phyloP scores from a whole-genome alignment of 2,329 filamentous ascomycete genomes.

The Bipolaris zeicola region DNA sequence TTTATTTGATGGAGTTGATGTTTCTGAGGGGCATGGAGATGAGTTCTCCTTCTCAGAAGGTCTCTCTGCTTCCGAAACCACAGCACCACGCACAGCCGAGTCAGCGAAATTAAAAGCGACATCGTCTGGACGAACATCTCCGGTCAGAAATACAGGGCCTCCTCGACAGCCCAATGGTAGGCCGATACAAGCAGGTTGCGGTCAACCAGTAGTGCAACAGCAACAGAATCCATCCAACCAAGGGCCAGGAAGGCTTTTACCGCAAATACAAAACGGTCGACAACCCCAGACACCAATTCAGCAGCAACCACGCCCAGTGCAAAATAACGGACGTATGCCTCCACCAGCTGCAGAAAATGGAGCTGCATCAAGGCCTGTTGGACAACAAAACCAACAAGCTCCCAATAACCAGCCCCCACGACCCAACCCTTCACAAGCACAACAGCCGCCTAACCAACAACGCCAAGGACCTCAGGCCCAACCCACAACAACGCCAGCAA shows the following conservation, averaged over 20 bases:
- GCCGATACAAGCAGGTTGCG: slow-evolving; percentile 30
- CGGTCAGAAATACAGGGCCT: slow-evolving; percentile 25
- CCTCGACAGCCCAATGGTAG: slow-evolving; percentile 29
- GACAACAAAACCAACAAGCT: slow-evolving; percentile 22
- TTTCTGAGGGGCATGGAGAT: slow-evolving; percentile 68
- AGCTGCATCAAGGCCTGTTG: slow-evolving; percentile 22
- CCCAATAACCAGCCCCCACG: slow-evolving; percentile 31
- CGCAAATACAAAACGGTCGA: slow-evolving; percentile 35
- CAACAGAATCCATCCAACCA: slow-evolving; percentile 33
- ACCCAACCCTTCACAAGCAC: slow-evolving; percentile 34
- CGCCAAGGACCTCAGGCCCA: slow-evolving; percentile 23
- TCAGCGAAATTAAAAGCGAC: slow-evolving; percentile 23
- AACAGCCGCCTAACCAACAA: slow-evolving; percentile 21
- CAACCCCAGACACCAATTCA: slow-evolving; percentile 36
- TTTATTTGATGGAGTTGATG: slow-evolving; percentile 62
- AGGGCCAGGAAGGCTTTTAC: slow-evolving; percentile 24
- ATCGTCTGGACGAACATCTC: slow-evolving; percentile 29
- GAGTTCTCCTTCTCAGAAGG: slow-evolving; percentile 39
- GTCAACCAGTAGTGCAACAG: slow-evolving; percentile 32
- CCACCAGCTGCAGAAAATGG: slow-evolving; percentile 31
- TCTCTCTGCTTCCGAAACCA: slow-evolving; percentile 22
- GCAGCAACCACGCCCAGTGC: slow-evolving; percentile 28
- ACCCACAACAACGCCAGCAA: slow-evolving; percentile 12
- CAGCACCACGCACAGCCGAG: slow-evolving; percentile 18
- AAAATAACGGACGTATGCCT: slow-evolving; percentile 29